Base-by-base conservation (phyloP, 345 rosid species). In the Pistacia atlantica region DNA sequence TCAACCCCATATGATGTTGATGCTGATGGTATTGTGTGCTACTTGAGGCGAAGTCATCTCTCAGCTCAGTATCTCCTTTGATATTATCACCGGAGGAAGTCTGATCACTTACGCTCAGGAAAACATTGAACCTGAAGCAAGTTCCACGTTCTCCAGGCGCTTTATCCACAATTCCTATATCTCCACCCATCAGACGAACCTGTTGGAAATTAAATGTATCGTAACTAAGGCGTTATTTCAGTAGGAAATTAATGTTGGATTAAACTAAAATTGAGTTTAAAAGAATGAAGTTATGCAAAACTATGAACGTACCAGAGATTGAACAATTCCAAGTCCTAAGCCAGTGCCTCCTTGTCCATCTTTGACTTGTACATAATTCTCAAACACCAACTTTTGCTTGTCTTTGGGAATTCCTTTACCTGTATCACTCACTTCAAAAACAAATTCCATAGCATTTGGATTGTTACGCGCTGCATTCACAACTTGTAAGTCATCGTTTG, bases 161-260 rank as follows among this genome's bases (percentile, higher is more conserved):
- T 77, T 90, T 92, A 31, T 95, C 92, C 13, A 79, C 78, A 59
- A 95, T 88, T 70, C 71, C 75, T 18, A 95, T 90, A 62, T 95
- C 99, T 52, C 98, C 99, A 45, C 97, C 93, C 98, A 90, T 89
- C 48, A 93, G 76, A 18, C 90, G 86, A 17, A 92, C 98, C 98
- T 92, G 80, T 16, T 18, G 60, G 54, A 69, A 58, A 54, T 54
- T 54, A 33, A 56, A 38, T 31, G 33, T 1, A 1, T 31, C 2
- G 33, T 31, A 31, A 31, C 33, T 31, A 31, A 31, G 33, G 33
- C 33, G 33, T 31, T 31, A 31, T 31, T 31, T 31, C 33, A 31
- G 2, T 31, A 20, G 8, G 22, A 58, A 38, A 6, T 12, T 17
- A 13, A 7, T 2, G 4, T 58, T 8, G 35, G 42, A 14, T 9